Evolutionary conservation across 495 filamentous ascomycete genomes (phyloP).

Genomic region (Aspergillus carlsbadensis): DNA sequence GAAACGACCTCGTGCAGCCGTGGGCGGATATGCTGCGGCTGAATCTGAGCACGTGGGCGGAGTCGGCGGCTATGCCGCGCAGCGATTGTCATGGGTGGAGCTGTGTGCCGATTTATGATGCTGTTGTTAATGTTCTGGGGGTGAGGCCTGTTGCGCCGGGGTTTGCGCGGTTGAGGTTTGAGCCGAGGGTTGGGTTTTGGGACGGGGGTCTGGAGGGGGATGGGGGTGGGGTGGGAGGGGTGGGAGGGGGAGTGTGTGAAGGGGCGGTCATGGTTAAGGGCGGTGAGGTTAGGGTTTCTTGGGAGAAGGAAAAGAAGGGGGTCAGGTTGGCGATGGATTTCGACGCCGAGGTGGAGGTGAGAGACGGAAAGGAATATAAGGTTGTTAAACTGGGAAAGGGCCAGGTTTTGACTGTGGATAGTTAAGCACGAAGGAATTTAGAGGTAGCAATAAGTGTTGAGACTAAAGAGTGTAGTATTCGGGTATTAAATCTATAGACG

Average conservation of each 20-base stretch:
- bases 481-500: neutral
- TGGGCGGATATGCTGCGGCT: slow-evolving; percentile 25
- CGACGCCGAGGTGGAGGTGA: neutral
- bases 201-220: slow-evolving; percentile 12
- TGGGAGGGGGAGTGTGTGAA: neutral
- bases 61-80: slow-evolving; percentile 21
- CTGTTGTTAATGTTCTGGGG: slow-evolving; percentile 23
- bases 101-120: slow-evolving; percentile 25
- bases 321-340: neutral
- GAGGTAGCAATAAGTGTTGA: no score
- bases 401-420: no score
- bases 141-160: slow-evolving; percentile 19
- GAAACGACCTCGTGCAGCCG: slow-evolving; percentile 14
- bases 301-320: neutral
- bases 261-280: neutral
- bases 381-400: no score
- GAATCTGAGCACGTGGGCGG: slow-evolving; percentile 30
- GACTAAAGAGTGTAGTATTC: no score
- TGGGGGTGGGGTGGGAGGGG: neutral
- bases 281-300: neutral
- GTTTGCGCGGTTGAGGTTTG: slow-evolving; percentile 20
- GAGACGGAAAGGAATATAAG: neutral
- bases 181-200: slow-evolving; percentile 20
- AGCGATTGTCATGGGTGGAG: slow-evolving; percentile 34
- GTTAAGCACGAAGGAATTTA: no score